Percentiles rank a stretch among this genome's conserved stretches.
phyloP scores from a whole-genome alignment of 1,284 basidiomycete genomes.

The Vanrija humicola region DNA sequence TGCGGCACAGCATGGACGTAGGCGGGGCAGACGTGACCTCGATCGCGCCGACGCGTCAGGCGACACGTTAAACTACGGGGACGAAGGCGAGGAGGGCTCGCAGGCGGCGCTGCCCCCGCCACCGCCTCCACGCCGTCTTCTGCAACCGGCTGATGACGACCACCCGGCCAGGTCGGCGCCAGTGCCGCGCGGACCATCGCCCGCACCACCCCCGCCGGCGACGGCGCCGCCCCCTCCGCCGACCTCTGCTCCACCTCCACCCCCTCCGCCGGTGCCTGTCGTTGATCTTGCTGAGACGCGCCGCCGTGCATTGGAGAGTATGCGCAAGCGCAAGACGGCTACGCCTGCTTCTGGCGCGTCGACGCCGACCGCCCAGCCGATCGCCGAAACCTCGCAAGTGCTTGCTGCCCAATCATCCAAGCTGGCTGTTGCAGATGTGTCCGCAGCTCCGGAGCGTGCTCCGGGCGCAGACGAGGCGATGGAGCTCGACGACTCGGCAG shows the following conservation, averaged over 20 bases:
- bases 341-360: not conserved
- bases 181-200: not conserved
- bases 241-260: not conserved
- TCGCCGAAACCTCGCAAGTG: not conserved
- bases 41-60: slow-evolving; percentile 3
- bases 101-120: not conserved
- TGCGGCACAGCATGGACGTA: too few relatives aligned
- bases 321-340: slow-evolving; percentile 16
- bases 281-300: slow-evolving; percentile 29
- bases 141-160: not conserved
- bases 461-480: slow-evolving; percentile 14
- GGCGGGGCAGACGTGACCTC: slow-evolving; percentile 6
- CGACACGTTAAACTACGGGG: slow-evolving; percentile 20
- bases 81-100: not conserved
- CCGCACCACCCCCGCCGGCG: not conserved
- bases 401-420: not conserved
- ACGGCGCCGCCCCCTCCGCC: not conserved
- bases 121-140: not conserved
- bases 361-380: not conserved
- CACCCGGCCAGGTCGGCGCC: not conserved
- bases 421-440: too few relatives aligned
- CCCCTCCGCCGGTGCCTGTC: not conserved
- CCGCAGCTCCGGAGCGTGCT: too few relatives aligned
- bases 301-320: slow-evolving; percentile 32
- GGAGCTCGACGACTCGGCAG: slow-evolving; percentile 29